Percentiles rank a stretch among this genome's conserved stretches.
Evolutionary conservation across 345 rosid species (phyloP).

Genomic region (Psidium friedrichsthalianum): DNA sequence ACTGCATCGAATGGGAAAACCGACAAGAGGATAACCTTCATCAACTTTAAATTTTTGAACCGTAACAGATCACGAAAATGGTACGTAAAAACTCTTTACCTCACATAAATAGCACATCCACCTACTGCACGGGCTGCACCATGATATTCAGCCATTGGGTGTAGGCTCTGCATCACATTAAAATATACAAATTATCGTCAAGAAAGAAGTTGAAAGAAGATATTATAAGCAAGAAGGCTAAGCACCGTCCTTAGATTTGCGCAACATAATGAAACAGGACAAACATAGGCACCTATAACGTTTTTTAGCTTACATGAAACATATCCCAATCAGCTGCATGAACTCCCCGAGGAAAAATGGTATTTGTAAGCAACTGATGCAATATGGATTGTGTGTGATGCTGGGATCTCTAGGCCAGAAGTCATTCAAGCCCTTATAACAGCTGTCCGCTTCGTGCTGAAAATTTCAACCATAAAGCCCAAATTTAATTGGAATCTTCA

Average conservation of each 20-base stretch:
- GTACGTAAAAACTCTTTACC: conserved; percentile 13
- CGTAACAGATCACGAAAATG: not conserved
- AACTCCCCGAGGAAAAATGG: conserved; percentile 61
- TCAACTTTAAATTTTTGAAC: not conserved
- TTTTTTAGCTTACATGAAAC: conserved; percentile 44
- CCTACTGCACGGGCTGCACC: conserved; percentile 63
- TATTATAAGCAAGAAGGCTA: not conserved
- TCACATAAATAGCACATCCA: conserved; percentile 55
- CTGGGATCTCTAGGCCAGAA: conserved; percentile 67
- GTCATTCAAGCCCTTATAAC: conserved; percentile 55
- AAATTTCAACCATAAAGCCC: not conserved
- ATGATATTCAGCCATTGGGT: conserved; percentile 66
- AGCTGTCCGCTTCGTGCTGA: conserved; percentile 46
- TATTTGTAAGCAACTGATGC: conserved; percentile 66
- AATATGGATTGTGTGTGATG: conserved; percentile 64
- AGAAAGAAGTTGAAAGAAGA: not conserved
- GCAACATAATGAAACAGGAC: not conserved
- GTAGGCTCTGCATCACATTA: conserved; percentile 33
- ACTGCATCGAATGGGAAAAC: conserved; percentile 11
- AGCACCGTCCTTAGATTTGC: not conserved
- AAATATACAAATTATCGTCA: not conserved
- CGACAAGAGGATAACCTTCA: not conserved
- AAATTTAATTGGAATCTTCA: not conserved
- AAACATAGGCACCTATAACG: not conserved
- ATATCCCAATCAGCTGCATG: conserved; percentile 77